These are phyloP conservation scores for Termitomyces sp. DNA, from an alignment of 768 basidiomycete genomes.

Conservation along the genomic window DNA sequence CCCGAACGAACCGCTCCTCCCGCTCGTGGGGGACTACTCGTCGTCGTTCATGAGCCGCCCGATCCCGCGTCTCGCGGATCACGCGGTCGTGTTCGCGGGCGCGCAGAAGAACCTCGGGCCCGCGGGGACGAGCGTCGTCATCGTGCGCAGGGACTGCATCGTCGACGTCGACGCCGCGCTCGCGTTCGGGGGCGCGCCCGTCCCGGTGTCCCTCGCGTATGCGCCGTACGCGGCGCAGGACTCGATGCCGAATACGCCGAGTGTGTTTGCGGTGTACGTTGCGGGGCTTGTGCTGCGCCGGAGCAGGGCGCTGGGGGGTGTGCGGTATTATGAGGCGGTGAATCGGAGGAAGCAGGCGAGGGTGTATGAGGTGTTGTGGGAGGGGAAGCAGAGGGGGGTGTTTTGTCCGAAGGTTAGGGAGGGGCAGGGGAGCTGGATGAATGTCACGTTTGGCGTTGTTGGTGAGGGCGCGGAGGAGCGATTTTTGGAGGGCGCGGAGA, in stretches of 20 bases:
- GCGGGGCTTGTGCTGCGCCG: constrained; percentile 78
- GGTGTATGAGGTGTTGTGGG: constrained; percentile 68
- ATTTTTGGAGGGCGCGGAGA: constrained; percentile 81
- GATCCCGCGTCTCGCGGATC: constrained; percentile 82
- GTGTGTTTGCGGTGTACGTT: constrained; percentile 88
- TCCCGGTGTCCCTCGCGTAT: constrained; percentile 80
- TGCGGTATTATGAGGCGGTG: constrained; percentile 56
- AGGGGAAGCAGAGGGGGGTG: constrained; percentile 67
- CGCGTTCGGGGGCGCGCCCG: constrained; percentile 62
- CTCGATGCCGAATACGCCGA: constrained; percentile 90
- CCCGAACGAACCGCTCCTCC: constrained; percentile 50
- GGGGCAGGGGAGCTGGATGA: constrained; percentile 91
- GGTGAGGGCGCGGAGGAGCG: constrained; percentile 67
- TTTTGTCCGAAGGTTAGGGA: constrained; percentile 67
- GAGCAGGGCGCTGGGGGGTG: constrained; percentile 59
- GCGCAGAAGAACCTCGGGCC: constrained; percentile 99
- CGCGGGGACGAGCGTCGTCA: constrained; percentile 86
- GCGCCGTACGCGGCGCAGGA: constrained; percentile 71
- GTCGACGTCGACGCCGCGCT: constrained; percentile 84
- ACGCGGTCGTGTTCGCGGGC: constrained; percentile 93
- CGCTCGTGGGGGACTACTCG: constrained; percentile 92
- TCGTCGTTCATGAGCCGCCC: constrained; percentile 96
- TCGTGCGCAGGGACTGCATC: constrained; percentile 92
- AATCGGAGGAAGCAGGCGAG: constrained; percentile 73
- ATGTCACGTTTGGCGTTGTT: constrained; percentile 77